These are phyloP conservation scores for Amanita jacksonii DNA, from an alignment of 768 basidiomycete genomes.

Conservation along the genomic window DNA sequence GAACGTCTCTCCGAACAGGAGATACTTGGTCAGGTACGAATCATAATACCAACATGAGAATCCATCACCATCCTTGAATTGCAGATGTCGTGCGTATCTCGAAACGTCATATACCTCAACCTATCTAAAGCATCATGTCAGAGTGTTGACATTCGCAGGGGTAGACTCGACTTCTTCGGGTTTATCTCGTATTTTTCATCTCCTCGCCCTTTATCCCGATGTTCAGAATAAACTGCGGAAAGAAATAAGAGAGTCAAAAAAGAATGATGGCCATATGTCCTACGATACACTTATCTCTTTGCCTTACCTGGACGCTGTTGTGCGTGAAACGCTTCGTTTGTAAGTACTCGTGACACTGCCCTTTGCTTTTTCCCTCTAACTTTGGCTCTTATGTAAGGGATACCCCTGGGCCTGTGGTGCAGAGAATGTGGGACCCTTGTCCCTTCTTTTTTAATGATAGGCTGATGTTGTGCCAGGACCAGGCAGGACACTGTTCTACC, in stretches of 20 bases:
- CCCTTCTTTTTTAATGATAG: neutral
- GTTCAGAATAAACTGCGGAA: constrained; percentile 14
- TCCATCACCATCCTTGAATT: neutral
- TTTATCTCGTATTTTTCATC: constrained; percentile 1
- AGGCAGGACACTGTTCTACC: constrained; percentile 17
- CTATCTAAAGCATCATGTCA: neutral
- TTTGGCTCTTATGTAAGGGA: neutral
- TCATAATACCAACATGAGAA: neutral
- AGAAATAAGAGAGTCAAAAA: constrained; percentile 11
- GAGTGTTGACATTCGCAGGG: constrained; percentile 9
- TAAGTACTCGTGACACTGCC: constrained; percentile 12
- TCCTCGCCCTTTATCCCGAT: constrained; percentile 9
- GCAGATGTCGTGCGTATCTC: neutral
- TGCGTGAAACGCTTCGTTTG: constrained; percentile 17
- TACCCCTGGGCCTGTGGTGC: neutral
- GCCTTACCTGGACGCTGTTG: constrained; percentile 19
- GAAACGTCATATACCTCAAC: neutral
- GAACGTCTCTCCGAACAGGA: constrained; percentile 26
- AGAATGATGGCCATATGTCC: constrained; percentile 12
- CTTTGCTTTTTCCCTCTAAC: neutral
- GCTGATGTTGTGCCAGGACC: neutral
- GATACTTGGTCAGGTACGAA: constrained; percentile 24
- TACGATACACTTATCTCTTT: constrained; percentile 15
- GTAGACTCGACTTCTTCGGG: constrained; percentile 1
- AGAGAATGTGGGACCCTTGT: neutral